Evolutionary conservation across 139 green algal species (phyloP), one percentile per base, ranked within the genome.

Genomic region (Tetradesmus obliquus): DNA sequence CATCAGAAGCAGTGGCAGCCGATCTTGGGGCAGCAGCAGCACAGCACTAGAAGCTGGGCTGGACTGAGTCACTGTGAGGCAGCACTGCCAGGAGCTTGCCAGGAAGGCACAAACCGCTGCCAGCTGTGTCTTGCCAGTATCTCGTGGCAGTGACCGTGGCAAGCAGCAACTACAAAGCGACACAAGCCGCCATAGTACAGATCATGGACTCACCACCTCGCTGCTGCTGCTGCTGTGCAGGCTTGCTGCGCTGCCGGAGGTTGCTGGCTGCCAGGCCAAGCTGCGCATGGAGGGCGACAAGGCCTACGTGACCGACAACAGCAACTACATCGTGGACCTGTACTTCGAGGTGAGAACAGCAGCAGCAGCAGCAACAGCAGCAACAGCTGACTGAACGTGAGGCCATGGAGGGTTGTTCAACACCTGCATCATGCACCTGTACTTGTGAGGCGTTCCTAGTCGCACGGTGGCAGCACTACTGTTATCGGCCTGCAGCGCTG

Each of bases 241-340:
- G 51, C 88, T 97, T 79, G 91, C 93, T 7, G 90, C 92, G n/a
- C 92, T 97, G 57, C 95, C 96, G 5, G 96, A 98, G 94, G 94
- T 97, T 71, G 93, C 88, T n/a, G 97, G 97, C 51, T 98, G 97
- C 93, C 93, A 96, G 24, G 98, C 98, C 81, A 98, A 98, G 95
- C 95, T 99, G 55, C 96, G 98, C 91, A 98, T 98, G 96, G 94
- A 98, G 20, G 97, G 97, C 71, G 98, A 99, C 93, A 97, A 98
- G 93, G 95, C 96, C 2, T 99, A 99, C 85, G 98, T 99, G 17
- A 99, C 98, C 5, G 98, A 99, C 95, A 99, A 99, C 96, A 92
- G 84, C 92, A 99, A 99, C 97, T 99, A 98, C 96, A 99, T 99
- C 76, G 97, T 99, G 2, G 98, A 99, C 95, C 96, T 99, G 22